Evolutionary conservation across 768 basidiomycete genomes (phyloP).

Genomic region (Termitomyces sp.): DNA sequence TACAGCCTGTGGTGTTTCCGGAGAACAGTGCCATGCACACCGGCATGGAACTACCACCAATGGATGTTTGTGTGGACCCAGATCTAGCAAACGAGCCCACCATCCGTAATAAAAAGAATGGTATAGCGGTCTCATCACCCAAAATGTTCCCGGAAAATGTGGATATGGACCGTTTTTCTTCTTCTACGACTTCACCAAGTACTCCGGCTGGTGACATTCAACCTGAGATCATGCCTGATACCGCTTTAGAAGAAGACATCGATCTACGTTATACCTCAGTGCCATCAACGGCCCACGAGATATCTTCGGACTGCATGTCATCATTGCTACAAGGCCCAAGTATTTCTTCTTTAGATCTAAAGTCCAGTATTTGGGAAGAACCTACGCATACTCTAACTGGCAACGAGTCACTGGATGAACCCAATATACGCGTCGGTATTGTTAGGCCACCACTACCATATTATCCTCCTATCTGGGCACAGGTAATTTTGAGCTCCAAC

Average conservation of each 20-base stretch:
- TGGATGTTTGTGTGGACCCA: background rate
- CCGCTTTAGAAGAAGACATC: background rate
- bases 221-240: background rate
- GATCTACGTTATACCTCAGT: background rate
- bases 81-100: background rate
- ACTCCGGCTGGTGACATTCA: too few species aligned
- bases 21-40: background rate
- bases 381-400: background rate
- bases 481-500: slow-evolving; percentile 23
- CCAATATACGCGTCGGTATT: background rate
- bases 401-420: background rate
- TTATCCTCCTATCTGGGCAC: slow-evolving; percentile 41
- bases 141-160: background rate
- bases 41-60: background rate
- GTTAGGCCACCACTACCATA: slow-evolving; percentile 20
- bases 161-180: background rate
- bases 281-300: background rate
- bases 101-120: background rate
- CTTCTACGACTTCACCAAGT: background rate
- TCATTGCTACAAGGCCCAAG: background rate
- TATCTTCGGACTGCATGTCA: background rate
- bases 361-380: background rate
- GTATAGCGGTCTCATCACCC: background rate
- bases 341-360: too few species aligned
- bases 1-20: background rate